Evolutionary conservation across 202 grass and related monocot genomes (phyloP).

Genomic region (Saccharum hybrid): DNA sequence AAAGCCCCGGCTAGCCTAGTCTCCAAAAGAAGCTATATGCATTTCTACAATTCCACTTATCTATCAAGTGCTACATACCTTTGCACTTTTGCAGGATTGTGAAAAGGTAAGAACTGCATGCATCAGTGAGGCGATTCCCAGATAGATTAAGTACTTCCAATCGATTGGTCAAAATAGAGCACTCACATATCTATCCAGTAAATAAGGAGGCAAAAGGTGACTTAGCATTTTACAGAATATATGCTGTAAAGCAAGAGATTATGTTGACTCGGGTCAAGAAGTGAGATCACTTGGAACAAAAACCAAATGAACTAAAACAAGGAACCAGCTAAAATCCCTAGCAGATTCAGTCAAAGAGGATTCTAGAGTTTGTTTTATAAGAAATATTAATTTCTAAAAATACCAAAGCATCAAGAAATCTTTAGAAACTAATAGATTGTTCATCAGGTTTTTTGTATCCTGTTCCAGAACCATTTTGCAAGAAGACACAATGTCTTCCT

Average conservation of each 20-base stretch:
- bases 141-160: slow-evolving; percentile 96
- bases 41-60: background rate
- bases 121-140: slow-evolving; percentile 95
- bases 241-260: slow-evolving; percentile 12
- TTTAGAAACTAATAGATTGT: background rate
- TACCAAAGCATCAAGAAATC: background rate
- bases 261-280: slow-evolving; percentile 1
- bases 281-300: background rate
- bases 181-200: slow-evolving; percentile 85
- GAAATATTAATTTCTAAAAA: background rate
- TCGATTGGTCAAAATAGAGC: slow-evolving; percentile 71
- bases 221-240: slow-evolving; percentile 1
- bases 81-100: slow-evolving; percentile 89
- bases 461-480: background rate
- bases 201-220: slow-evolving; percentile 25
- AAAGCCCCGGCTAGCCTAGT: background rate
- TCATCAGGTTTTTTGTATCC: background rate
- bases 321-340: background rate
- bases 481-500: background rate
- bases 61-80: slow-evolving; percentile 53
- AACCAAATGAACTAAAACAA: background rate
- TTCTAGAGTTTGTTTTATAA: background rate
- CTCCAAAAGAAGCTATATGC: background rate
- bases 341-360: background rate
- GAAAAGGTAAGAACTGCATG: slow-evolving; percentile 93